These are phyloP conservation scores for Dactylellina drechsleri DNA, from an alignment of 2,329 filamentous ascomycete genomes.

Conservation along the genomic window DNA sequence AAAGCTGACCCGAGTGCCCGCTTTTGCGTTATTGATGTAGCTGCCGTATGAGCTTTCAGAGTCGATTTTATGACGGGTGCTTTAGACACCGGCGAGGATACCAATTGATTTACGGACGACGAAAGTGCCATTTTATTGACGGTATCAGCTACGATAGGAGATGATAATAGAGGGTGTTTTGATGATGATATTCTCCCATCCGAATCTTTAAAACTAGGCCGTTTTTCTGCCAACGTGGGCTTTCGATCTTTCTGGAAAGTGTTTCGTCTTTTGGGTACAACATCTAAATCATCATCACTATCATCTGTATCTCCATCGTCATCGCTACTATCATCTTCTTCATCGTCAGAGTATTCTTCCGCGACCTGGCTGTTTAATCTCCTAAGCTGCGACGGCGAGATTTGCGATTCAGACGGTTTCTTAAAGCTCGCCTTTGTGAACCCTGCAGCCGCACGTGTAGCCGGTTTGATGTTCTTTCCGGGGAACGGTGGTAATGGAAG, in stretches of 20 bases:
- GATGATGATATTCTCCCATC: slow-evolving; percentile 15
- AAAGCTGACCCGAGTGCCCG: background rate
- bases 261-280: slow-evolving; percentile 13
- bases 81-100: slow-evolving; percentile 1
- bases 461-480: slow-evolving; percentile 30
- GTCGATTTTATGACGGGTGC: background rate
- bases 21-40: background rate
- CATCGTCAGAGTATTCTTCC: slow-evolving; percentile 4
- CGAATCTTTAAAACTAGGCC: slow-evolving; percentile 4
- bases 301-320: slow-evolving; percentile 1
- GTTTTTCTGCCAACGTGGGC: background rate
- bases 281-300: slow-evolving; percentile 44
- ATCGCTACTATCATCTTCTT: slow-evolving; percentile 13
- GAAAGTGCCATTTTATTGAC: background rate
- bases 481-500: slow-evolving; percentile 34
- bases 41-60: background rate
- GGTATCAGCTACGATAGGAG: background rate
- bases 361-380: slow-evolving; percentile 18
- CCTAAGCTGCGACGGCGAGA: slow-evolving; percentile 26
- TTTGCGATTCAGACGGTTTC: slow-evolving; percentile 34
- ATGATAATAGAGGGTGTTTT: slow-evolving; percentile 28
- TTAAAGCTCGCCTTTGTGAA: slow-evolving; percentile 48
- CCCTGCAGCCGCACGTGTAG: slow-evolving; percentile 48
- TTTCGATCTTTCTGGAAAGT: background rate
- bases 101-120: slow-evolving; percentile 1